phyloP scores from a whole-genome alignment of 495 filamentous ascomycete species.

The Penicillium verhagenii region DNA sequence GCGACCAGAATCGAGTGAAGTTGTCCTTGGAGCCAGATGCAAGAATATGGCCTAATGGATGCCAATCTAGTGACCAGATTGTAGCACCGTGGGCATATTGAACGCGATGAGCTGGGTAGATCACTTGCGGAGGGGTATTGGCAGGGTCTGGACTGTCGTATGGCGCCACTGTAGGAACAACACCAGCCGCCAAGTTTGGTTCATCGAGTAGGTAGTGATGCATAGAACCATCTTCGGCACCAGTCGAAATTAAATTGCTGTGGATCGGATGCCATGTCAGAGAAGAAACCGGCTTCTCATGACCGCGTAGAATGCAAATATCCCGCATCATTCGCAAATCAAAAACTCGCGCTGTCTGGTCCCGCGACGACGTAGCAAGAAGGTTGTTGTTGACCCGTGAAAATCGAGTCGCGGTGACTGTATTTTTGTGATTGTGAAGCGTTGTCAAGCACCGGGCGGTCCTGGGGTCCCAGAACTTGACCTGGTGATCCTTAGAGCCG shows the following conservation, averaged over 20 bases:
- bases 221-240: conserved; percentile 82
- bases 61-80: conserved; percentile 97
- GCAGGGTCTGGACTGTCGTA: conserved; percentile 79
- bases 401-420: conserved; percentile 84
- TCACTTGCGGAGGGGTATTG: conserved; percentile 76
- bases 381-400: conserved; percentile 78
- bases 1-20: conserved; percentile 93
- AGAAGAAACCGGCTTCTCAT: conserved; percentile 93
- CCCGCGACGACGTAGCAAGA: conserved; percentile 86
- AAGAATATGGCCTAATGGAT: conserved; percentile 91
- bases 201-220: conserved; percentile 93
- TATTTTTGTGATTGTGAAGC: conserved; percentile 96
- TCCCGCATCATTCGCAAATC: conserved; percentile 98
- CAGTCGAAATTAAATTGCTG: conserved; percentile 81
- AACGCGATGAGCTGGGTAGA: conserved; percentile 82
- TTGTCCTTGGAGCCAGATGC: conserved; percentile 99
- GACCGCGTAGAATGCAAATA: conserved; percentile 83
- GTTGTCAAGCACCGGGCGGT: conserved; percentile 88
- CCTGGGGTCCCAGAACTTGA: conserved; percentile 96
- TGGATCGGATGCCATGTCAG: conserved; percentile 94
- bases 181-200: conserved; percentile 73
- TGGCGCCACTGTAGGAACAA: conserved; percentile 64
- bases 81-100: conserved; percentile 87
- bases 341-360: conserved; percentile 88
- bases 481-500: conserved; percentile 93